These are phyloP conservation scores for Globisporangium barbulae DNA, from an alignment of 352 stramenopile species.

Conservation along the genomic window DNA sequence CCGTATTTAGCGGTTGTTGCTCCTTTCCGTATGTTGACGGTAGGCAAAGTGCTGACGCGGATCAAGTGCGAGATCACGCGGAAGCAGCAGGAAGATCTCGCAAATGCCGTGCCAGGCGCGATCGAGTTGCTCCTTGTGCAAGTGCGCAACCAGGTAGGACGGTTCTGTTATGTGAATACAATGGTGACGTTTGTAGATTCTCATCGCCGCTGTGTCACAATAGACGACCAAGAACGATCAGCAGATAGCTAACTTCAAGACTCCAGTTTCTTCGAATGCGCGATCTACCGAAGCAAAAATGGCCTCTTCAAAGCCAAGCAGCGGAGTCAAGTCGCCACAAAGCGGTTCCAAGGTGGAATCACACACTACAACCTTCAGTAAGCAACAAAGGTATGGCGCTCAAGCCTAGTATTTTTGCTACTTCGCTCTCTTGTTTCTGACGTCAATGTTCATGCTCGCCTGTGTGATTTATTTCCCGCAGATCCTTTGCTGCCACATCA, in stretches of 20 bases:
- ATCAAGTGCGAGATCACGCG: constrained; percentile 42
- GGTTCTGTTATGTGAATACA: background rate
- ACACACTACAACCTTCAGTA: background rate
- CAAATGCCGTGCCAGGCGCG: constrained; percentile 32
- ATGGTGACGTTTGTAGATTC: background rate
- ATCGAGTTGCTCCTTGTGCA: constrained; percentile 41
- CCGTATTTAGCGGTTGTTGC: background rate
- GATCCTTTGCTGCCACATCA: background rate
- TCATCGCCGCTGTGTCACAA: background rate
- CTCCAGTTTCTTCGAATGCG: background rate
- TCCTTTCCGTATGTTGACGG: background rate
- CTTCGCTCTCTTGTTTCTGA: background rate
- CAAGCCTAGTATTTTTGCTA: background rate
- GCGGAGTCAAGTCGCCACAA: constrained; percentile 6
- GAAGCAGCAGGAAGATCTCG: constrained; percentile 45
- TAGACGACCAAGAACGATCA: constrained; percentile 18
- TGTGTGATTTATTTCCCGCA: background rate
- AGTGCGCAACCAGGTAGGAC: constrained; percentile 37
- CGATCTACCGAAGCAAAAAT: background rate
- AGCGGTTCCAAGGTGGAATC: background rate
- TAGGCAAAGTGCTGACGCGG: constrained; percentile 44
- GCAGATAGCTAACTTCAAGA: constrained; percentile 20
- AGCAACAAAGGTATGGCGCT: background rate
- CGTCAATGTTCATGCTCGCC: background rate
- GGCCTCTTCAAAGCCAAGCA: background rate